phyloP scores from a whole-genome alignment of 1,284 basidiomycete genomes.

The Pascua sp. region DNA sequence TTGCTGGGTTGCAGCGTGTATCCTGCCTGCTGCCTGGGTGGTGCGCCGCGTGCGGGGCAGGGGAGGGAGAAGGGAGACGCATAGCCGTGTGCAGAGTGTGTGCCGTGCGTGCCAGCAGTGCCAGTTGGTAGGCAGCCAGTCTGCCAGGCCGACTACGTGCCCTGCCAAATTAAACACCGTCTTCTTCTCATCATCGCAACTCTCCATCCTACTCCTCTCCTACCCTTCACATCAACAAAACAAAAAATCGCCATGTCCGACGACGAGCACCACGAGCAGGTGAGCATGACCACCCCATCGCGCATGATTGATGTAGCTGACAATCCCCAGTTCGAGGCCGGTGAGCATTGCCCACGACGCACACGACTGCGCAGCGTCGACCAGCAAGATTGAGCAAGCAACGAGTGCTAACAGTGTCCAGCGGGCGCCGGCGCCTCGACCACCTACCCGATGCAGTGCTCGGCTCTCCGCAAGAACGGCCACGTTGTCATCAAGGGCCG shows the following conservation, averaged over 20 bases:
- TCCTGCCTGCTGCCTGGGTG: too few relatives aligned
- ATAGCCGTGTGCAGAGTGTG: too few relatives aligned
- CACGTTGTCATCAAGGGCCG: constrained; percentile 97
- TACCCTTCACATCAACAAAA: constrained; percentile 1
- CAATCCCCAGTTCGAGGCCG: neutral
- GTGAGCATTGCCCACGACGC: neutral
- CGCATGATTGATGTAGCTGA: neutral
- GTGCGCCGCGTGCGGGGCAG: too few relatives aligned
- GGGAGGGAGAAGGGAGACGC: too few relatives aligned
- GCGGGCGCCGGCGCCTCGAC: constrained; percentile 70
- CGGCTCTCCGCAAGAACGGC: constrained; percentile 84
- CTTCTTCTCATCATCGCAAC: constrained; percentile 10
- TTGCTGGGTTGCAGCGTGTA: too few relatives aligned
- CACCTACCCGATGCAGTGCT: constrained; percentile 72
- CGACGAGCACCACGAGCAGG: constrained; percentile 74
- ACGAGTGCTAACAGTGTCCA: neutral
- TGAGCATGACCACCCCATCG: constrained; percentile 36
- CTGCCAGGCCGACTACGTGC: too few relatives aligned
- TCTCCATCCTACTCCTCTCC: neutral
- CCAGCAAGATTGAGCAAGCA: constrained; percentile 62
- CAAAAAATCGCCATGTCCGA: constrained; percentile 63
- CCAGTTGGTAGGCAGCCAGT: too few relatives aligned
- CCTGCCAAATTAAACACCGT: too few relatives aligned
- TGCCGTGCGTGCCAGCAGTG: too few relatives aligned
- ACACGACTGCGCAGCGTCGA: constrained; percentile 55